Evolutionary conservation across 257 asterid species (phyloP).

Genomic region (Salvia hispanica): DNA sequence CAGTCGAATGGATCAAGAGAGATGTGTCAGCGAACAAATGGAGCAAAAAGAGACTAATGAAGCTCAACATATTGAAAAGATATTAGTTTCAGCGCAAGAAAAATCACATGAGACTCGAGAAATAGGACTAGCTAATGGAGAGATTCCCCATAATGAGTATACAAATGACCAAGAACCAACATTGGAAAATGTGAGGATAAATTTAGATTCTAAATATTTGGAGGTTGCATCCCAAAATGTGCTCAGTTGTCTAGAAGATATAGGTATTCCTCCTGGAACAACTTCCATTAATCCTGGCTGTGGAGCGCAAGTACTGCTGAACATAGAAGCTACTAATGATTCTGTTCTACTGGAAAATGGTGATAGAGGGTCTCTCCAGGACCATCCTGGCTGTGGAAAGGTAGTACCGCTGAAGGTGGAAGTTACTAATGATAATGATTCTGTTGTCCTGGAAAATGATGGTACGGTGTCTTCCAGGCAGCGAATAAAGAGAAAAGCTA

Average conservation of each 20-base stretch:
- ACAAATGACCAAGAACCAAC: conserved; percentile 30
- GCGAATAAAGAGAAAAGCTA: conserved; percentile 45
- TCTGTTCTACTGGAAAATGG: no score
- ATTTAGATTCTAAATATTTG: conserved; percentile 34
- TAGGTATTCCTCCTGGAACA: conserved; percentile 22
- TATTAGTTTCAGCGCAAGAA: conserved; percentile 30
- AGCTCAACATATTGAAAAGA: conserved; percentile 35
- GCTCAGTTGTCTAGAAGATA: conserved; percentile 30
- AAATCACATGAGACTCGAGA: conserved; percentile 26
- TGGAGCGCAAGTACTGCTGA: no score
- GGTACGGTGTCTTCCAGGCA: conserved; percentile 39
- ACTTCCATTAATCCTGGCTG: no score
- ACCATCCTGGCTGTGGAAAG: conserved; percentile 33
- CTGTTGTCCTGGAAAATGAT: conserved; percentile 36
- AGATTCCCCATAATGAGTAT: conserved; percentile 24
- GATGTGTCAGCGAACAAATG: conserved; percentile 27
- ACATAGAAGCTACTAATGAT: no score
- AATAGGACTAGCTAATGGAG: conserved; percentile 28
- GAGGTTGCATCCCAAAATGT: conserved; percentile 37
- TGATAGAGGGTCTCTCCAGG: neutral
- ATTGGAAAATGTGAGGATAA: conserved; percentile 36
- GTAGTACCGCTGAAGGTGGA: conserved; percentile 31
- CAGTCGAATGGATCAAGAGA: conserved; percentile 24
- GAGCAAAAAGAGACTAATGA: conserved; percentile 43
- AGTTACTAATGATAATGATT: conserved; percentile 23